phyloP scores from a whole-genome alignment of 2,329 filamentous ascomycete species.

The Alternaria alternata region DNA sequence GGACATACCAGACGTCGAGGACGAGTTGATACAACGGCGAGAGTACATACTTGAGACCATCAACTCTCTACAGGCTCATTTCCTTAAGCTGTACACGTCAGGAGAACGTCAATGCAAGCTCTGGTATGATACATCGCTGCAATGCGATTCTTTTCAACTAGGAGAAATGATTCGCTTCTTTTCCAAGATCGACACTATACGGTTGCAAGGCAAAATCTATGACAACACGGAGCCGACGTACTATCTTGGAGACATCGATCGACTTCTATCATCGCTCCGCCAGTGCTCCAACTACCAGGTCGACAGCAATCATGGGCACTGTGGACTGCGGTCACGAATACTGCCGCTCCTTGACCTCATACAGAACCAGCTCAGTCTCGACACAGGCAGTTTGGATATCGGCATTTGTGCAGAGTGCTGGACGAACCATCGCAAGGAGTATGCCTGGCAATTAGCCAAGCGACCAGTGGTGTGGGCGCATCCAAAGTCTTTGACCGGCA shows the following conservation, averaged over 20 bases:
- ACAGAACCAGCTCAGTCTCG: slow-evolving; percentile 53
- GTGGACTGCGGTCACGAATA: slow-evolving; percentile 71
- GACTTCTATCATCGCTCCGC: slow-evolving; percentile 67
- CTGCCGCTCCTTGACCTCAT: slow-evolving; percentile 73
- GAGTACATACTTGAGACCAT: slow-evolving; percentile 73
- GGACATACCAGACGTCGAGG: slow-evolving; percentile 76
- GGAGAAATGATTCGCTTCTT: slow-evolving; percentile 81
- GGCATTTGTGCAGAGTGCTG: slow-evolving; percentile 59
- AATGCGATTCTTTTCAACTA: slow-evolving; percentile 80
- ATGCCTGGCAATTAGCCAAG: slow-evolving; percentile 57
- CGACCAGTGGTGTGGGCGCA: slow-evolving; percentile 55
- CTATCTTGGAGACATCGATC: slow-evolving; percentile 68
- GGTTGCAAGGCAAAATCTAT: slow-evolving; percentile 58
- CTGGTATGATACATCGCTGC: slow-evolving; percentile 74
- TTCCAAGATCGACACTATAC: slow-evolving; percentile 66
- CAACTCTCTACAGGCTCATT: slow-evolving; percentile 73
- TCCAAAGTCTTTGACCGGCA: slow-evolving; percentile 29
- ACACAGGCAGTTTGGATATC: slow-evolving; percentile 46
- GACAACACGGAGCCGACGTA: slow-evolving; percentile 53
- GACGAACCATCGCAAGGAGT: slow-evolving; percentile 48
- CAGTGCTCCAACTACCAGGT: slow-evolving; percentile 78
- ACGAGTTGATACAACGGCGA: slow-evolving; percentile 72
- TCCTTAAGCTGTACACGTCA: slow-evolving; percentile 72
- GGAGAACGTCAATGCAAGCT: slow-evolving; percentile 74
- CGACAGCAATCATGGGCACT: slow-evolving; percentile 76